A percentile compares a stretch with the other conserved stretches of the same genome.
phyloP scores from a whole-genome alignment of 2,329 filamentous ascomycete genomes.

The Exutisphaerella laricina region DNA sequence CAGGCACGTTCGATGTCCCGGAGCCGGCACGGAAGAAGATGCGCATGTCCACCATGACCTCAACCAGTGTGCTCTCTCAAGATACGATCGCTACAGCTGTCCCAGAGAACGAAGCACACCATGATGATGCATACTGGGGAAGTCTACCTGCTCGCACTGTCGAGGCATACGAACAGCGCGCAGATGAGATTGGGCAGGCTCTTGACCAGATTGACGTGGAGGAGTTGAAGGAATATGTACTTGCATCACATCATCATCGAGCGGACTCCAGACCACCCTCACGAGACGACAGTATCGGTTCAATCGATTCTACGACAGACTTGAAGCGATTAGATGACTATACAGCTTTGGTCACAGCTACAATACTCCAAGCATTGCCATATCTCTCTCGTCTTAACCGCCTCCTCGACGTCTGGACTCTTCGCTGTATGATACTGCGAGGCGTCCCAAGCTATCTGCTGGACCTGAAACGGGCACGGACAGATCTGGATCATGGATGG shows the following conservation, averaged over 20 bases:
- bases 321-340: conserved; percentile 67
- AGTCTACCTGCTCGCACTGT: conserved; percentile 63
- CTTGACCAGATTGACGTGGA: conserved; percentile 70
- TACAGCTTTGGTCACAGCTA: conserved; percentile 83
- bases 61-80: conserved; percentile 1
- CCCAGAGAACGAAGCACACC: conserved; percentile 6
- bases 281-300: conserved; percentile 24
- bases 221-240: conserved; percentile 81
- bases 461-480: conserved; percentile 59
- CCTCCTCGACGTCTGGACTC: conserved; percentile 71
- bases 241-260: conserved; percentile 74
- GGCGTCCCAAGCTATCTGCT: conserved; percentile 64
- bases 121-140: conserved; percentile 57
- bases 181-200: conserved; percentile 66
- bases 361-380: conserved; percentile 82
- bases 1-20: conserved; percentile 44
- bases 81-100: conserved; percentile 7
- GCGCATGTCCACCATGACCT: conserved; percentile 21
- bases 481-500: conserved; percentile 63
- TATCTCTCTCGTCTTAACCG: conserved; percentile 67
- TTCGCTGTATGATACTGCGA: conserved; percentile 67
- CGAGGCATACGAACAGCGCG: conserved; percentile 61
- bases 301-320: conserved; percentile 17
- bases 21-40: conserved; percentile 25
- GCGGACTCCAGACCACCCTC: conserved; percentile 44